phyloP scores from a whole-genome alignment of 2,329 filamentous ascomycete species.

The Xylaria sp. region DNA sequence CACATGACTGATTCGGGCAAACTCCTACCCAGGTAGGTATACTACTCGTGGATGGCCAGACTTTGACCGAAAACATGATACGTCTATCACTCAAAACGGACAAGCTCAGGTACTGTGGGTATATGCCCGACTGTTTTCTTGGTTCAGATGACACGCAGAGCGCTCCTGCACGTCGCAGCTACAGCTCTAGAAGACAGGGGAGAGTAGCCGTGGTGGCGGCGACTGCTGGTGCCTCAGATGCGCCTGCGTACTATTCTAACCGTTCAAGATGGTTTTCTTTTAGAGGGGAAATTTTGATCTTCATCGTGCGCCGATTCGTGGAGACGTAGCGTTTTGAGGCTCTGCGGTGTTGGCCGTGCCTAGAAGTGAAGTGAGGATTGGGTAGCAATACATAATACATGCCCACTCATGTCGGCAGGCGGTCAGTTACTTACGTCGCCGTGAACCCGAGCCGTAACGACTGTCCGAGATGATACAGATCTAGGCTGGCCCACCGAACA shows the following conservation, averaged over 20 bases:
- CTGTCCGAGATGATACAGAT: not conserved
- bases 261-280: not conserved
- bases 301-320: not conserved
- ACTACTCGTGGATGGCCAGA: not conserved
- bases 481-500: not conserved
- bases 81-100: not conserved
- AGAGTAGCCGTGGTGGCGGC: slow-evolving; percentile 8
- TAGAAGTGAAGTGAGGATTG: not conserved
- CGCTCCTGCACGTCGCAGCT: not conserved
- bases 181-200: not conserved
- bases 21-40: too few relatives aligned
- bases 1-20: not conserved
- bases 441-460: not conserved
- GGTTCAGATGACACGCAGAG: not conserved
- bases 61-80: not conserved
- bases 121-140: not conserved
- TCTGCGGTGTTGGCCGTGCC: slow-evolving; percentile 4
- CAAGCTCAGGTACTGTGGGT: not conserved
- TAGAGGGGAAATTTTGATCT: too few relatives aligned
- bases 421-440: not conserved
- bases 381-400: slow-evolving; percentile 19
- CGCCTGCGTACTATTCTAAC: not conserved
- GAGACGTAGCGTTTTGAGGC: slow-evolving; percentile 12
- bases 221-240: not conserved
- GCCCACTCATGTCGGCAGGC: not conserved